Evolutionary conservation across 148 eudicot genomes (phyloP), one percentile per base, ranked within the genome.

Genomic region (Dianthus caryophyllus): DNA sequence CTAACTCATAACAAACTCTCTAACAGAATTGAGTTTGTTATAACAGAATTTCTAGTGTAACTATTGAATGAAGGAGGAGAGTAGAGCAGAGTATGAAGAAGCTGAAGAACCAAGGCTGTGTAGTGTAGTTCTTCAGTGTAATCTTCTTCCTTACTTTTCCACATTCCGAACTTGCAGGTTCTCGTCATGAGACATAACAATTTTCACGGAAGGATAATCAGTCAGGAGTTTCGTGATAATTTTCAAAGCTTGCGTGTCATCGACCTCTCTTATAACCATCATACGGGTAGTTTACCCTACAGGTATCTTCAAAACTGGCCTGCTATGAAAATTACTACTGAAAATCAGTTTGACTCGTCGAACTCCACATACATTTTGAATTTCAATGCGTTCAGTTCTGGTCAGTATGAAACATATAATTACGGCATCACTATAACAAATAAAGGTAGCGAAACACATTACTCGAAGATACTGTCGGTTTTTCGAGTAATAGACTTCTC

Each of bases 401-500:
- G 33, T 16, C 15, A 22, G 25, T 21, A 52, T 18, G 17, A 17
- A 15, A 27, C 7, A 14, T 3, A 38, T 20, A 25, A 55, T 10
- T 71, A 75, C 72, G 22, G 75, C 6, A 68, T 80, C 9, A 80
- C 78, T 9, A 47, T 83, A 41, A 36, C 72, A 6, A 64, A 59
- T 51, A 81, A 84, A 79, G 87, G 84, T 5, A 33, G 26, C 1
- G 65, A 68, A 17, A 75, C 22, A 14, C 0, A 0, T 5, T 73
- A 66, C 52, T 11, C 33, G 14, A 61, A 41, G 60, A 68, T 75
- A 13, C 12, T 55, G 16, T 57, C 0, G 5, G 50, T 68, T 18
- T 72, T 81, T 20, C 63, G 46, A 27, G 78, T 70, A 4, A 38
- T 83, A 9, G 82, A 80, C 69, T 62, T 83, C 7, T 81, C 87